A percentile compares a stretch with the other conserved stretches of the same genome.
phyloP scores from a whole-genome alignment of 2,329 filamentous ascomycete genomes.

The Uncinocarpus reesii region DNA sequence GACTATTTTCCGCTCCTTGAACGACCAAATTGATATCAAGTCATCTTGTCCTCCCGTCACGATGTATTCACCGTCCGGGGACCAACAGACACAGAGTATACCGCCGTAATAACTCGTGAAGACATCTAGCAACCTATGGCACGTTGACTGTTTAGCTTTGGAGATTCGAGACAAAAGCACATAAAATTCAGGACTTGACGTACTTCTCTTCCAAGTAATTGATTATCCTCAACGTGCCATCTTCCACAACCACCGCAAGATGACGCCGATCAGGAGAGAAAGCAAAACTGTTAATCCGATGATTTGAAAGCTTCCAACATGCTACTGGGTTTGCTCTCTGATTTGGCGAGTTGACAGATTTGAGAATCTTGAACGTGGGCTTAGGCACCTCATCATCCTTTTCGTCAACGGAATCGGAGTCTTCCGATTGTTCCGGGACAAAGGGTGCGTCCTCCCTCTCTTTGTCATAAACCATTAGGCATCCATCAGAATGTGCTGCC shows the following conservation, averaged over 20 bases:
- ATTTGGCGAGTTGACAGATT: slow-evolving; percentile 87
- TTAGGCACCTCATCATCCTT: slow-evolving; percentile 22
- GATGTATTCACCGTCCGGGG: slow-evolving; percentile 90
- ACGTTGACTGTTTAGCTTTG: slow-evolving; percentile 1
- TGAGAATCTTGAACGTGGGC: slow-evolving; percentile 52
- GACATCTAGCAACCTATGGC: slow-evolving; percentile 64
- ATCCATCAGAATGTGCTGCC: slow-evolving; percentile 83
- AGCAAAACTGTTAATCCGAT: slow-evolving; percentile 78
- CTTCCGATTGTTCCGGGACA: slow-evolving; percentile 51
- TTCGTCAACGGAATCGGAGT: slow-evolving; percentile 26
- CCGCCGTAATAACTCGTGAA: slow-evolving; percentile 91
- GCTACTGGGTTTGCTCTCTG: slow-evolving; percentile 90
- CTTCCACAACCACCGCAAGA: slow-evolving; percentile 81
- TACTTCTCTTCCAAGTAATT: slow-evolving; percentile 87
- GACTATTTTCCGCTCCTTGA: slow-evolving; percentile 71
- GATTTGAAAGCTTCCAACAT: slow-evolving; percentile 84
- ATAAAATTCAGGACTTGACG: slow-evolving; percentile 23
- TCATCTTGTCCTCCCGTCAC: slow-evolving; percentile 94
- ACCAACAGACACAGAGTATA: slow-evolving; percentile 90
- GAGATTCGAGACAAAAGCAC: background rate
- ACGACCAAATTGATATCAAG: slow-evolving; percentile 88
- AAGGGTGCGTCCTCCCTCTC: slow-evolving; percentile 85
- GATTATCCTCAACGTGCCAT: slow-evolving; percentile 78
- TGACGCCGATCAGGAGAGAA: slow-evolving; percentile 85
- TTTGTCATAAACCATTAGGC: slow-evolving; percentile 89